A percentile compares a stretch with the other conserved stretches of the same genome.
Conservation (phyloP, 2,329 filamentous ascomycete species). For the Allantophomopsis lycopodina region DNA sequence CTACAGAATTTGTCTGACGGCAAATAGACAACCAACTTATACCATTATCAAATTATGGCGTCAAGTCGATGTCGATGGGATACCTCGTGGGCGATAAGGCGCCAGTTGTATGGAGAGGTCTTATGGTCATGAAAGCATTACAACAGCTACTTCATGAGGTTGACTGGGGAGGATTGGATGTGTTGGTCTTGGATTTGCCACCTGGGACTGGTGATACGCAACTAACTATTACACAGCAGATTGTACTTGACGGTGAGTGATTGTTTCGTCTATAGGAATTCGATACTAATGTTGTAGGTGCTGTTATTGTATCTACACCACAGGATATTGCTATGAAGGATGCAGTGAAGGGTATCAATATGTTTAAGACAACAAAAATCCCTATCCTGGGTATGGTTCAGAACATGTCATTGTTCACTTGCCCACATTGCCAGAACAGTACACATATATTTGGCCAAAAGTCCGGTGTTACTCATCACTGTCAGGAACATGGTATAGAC, state of each 20-base stretch:
- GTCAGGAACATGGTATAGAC: slow-evolving; percentile 58
- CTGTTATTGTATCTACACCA: slow-evolving; percentile 82
- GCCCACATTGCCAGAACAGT: slow-evolving; percentile 61
- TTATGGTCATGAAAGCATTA: slow-evolving; percentile 96
- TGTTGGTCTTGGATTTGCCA: slow-evolving; percentile 81
- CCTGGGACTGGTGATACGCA: slow-evolving; percentile 94
- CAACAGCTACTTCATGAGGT: slow-evolving; percentile 94
- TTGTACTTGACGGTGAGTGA: slow-evolving; percentile 63
- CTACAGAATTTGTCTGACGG: slow-evolving; percentile 10
- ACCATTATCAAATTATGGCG: slow-evolving; percentile 83
- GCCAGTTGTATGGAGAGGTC: slow-evolving; percentile 85
- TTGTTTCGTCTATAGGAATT: neutral
- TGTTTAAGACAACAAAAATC: slow-evolving; percentile 71
- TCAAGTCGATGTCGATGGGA: slow-evolving; percentile 98
- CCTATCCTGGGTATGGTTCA: slow-evolving; percentile 78
- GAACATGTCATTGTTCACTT: slow-evolving; percentile 81
- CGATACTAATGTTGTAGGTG: slow-evolving; percentile 29
- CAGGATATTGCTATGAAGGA: slow-evolving; percentile 89
- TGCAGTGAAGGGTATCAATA: slow-evolving; percentile 79
- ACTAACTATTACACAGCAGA: slow-evolving; percentile 89
- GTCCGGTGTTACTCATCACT: slow-evolving; percentile 53
- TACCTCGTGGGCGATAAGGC: slow-evolving; percentile 71
- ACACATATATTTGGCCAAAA: slow-evolving; percentile 63
- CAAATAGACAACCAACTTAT: slow-evolving; percentile 61
- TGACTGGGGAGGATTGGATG: slow-evolving; percentile 79